phyloP scores from a whole-genome alignment of 257 asterid species.

The Anisodus tanguticus region DNA sequence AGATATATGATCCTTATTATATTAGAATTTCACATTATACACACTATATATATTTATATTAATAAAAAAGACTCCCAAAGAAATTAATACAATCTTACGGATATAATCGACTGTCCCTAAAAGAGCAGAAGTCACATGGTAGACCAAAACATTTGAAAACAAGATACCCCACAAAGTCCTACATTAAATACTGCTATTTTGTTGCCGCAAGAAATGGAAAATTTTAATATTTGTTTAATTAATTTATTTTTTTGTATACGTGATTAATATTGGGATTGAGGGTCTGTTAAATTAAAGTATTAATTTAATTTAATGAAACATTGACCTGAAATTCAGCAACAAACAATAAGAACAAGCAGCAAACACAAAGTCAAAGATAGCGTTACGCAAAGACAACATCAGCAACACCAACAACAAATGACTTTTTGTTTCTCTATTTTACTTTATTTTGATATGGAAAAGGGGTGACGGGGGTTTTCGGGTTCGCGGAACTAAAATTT shows the following conservation, averaged over 20 bases:
- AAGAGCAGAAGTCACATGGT: constrained; percentile 63
- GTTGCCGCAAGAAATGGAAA: constrained; percentile 54
- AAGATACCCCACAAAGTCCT: constrained; percentile 30
- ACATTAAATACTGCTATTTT: constrained; percentile 38
- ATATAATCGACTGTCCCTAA: constrained; percentile 30
- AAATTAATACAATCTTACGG: too few species aligned
- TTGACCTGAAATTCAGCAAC: constrained; percentile 37
- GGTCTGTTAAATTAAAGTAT: neutral
- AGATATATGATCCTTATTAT: too few species aligned
- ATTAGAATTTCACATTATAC: too few species aligned
- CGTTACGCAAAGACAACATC: constrained; percentile 35
- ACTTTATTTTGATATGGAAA: too few species aligned
- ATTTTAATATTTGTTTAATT: neutral
- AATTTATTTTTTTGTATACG: neutral
- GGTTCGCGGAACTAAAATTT: neutral
- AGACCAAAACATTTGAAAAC: constrained; percentile 46
- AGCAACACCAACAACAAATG: constrained; percentile 27
- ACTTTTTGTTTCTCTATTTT: neutral
- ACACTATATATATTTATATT: too few species aligned
- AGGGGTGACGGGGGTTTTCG: neutral
- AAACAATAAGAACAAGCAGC: constrained; percentile 31
- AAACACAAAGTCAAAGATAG: constrained; percentile 39
- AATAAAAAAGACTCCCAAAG: too few species aligned
- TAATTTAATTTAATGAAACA: constrained; percentile 18
- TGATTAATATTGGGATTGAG: constrained; percentile 32